These are phyloP conservation scores for Pogostemon cablin DNA, from an alignment of 257 asterid species.

Conservation along the genomic window DNA sequence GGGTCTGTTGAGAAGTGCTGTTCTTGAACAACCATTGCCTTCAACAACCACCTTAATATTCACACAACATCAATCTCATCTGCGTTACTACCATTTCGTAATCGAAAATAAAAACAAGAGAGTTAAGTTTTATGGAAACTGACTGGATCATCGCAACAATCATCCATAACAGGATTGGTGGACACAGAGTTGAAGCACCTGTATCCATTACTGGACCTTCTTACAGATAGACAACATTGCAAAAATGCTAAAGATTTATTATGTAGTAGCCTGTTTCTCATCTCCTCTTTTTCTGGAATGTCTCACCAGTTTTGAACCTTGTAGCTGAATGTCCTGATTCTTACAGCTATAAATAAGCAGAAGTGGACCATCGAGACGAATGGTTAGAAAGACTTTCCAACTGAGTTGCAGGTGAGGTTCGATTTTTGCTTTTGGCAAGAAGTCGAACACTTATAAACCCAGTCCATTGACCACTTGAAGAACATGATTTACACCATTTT, in stretches of 20 bases:
- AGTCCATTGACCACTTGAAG: too few relatives aligned
- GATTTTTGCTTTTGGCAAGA: too few relatives aligned
- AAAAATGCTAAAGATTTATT: conserved; percentile 33
- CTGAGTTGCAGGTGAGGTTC: too few relatives aligned
- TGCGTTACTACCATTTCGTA: background rate
- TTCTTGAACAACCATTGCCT: conserved; percentile 53
- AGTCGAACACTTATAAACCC: too few relatives aligned
- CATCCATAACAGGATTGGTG: conserved; percentile 32
- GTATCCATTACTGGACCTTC: conserved; percentile 22
- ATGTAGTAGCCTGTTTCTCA: background rate
- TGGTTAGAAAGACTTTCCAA: too few relatives aligned
- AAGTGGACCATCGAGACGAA: too few relatives aligned
- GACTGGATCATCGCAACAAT: conserved; percentile 43
- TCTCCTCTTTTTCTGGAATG: background rate
- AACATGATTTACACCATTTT: too few relatives aligned
- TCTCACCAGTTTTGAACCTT: background rate
- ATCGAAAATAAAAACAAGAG: background rate
- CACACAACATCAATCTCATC: too few relatives aligned
- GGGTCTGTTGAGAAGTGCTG: conserved; percentile 68
- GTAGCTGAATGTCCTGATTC: background rate
- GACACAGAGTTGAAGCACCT: conserved; percentile 39
- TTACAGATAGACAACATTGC: conserved; percentile 28
- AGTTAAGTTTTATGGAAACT: conserved; percentile 23
- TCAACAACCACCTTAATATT: conserved; percentile 56
- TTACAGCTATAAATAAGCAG: background rate